Conservation (phyloP, 2,329 filamentous ascomycete genomes). For the Emergomyces pasteurianus region DNA sequence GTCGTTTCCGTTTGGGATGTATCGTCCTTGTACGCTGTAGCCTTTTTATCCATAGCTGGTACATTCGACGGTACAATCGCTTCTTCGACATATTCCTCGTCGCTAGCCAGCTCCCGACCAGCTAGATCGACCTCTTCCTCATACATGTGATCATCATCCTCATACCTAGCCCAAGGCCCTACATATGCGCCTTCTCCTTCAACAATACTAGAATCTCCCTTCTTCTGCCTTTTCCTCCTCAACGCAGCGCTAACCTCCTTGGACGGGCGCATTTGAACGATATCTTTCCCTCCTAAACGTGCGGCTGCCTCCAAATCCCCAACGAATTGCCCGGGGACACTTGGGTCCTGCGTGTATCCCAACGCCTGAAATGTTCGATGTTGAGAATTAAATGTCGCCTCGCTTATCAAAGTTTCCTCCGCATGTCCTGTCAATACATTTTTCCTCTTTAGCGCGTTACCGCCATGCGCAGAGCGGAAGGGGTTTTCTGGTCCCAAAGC, state of each 20-base stretch:
- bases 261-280: conserved; percentile 41
- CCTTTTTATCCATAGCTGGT: conserved; percentile 39
- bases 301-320: conserved; percentile 37
- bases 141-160: conserved; percentile 57
- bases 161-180: conserved; percentile 87
- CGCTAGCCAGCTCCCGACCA: conserved; percentile 61
- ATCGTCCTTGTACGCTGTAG: conserved; percentile 39
- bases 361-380: conserved; percentile 69
- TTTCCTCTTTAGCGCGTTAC: conserved; percentile 55
- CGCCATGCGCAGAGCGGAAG: conserved; percentile 50
- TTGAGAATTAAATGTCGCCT: conserved; percentile 77
- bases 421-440: conserved; percentile 77
- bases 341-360: conserved; percentile 41
- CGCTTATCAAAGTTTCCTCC: conserved; percentile 78
- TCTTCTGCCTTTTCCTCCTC: conserved; percentile 66
- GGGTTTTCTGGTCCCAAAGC: conserved; percentile 61
- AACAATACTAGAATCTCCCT: conserved; percentile 70
- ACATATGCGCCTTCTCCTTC: conserved; percentile 83
- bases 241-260: conserved; percentile 62
- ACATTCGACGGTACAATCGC: conserved; percentile 45
- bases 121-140: conserved; percentile 55
- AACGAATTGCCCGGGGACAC: conserved; percentile 31
- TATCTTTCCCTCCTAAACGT: conserved; percentile 40
- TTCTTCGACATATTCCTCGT: conserved; percentile 71
- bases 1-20: conserved; percentile 65